Base-by-base conservation (phyloP, 208 protist genomes). In the Acanthamoeba lenticulata region DNA sequence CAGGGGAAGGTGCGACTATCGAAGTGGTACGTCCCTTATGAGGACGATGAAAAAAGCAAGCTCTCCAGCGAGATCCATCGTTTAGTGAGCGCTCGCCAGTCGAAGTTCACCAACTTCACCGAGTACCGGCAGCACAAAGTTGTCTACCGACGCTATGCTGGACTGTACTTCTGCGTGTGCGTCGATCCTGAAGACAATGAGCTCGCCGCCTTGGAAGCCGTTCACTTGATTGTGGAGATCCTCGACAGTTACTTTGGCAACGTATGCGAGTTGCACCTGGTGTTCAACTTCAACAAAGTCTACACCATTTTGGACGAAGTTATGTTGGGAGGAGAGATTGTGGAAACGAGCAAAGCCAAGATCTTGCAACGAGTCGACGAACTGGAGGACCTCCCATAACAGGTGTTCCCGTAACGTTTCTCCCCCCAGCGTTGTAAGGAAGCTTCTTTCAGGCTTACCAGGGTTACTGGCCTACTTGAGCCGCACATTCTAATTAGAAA, bases 201-300 rank as follows among this genome's bases (percentile, higher is more conserved):
- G 77, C 96, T 99, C 6, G 97, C 98, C 0, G 99, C 98, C 95
- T 95, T 99, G 2, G 99, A 99, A 38, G 0, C 72, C 55, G 83
- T 95, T 44, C 86, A 93, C 27, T 32, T 95, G 13, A 40, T 81
- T 24, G 60, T 99, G 19, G 98, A 99, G 96, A 97, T 99, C 45
- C 98, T 99, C 27, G 99, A 99, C 95, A 98, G 99, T 94, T 99
- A 99, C 95, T 99, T 99, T 95, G 99, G 98, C 85, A 99, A 99
- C 95, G 99, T 99, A 29, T 99, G 99, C 95, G 99, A 99, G 95
- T 97, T 99, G 2, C 99, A 99, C 95, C 97, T 99, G 21, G 98
- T 99, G 24, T 99, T 99, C 97, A 99, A 99, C 95, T 99, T 99
- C 57, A 24, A 32, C 81, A 98, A 99, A 97, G 99, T 94, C 45